Evolutionary conservation across 2,329 filamentous ascomycete species (phyloP), one percentile per base, ranked within the genome.

Genomic region (Emericellopsis atlantica): DNA sequence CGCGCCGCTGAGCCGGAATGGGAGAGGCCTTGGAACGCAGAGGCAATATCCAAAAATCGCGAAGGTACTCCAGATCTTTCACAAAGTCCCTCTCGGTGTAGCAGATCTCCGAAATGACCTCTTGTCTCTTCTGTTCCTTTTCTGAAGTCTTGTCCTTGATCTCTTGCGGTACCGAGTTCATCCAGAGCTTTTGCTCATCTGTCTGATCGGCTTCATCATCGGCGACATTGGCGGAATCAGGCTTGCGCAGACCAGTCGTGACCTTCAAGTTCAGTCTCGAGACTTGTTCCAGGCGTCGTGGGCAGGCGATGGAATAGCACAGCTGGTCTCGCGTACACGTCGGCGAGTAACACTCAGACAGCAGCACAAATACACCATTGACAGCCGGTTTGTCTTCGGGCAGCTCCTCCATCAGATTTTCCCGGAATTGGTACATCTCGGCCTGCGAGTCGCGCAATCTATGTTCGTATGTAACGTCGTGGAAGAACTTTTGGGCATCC

Each of bases 61-160:
- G 79, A 24, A 98, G 70, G 56, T 98, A 98, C 61, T 98, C 92
- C 52, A 98, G 69, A 61, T 98, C 92, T 67, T 98, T 98, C 57
- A 98, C 92, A 53, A 98, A 98, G 64, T 98, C 92, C 51, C 92
- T 79, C 60, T 98, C 92, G 0, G 92, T 98, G 64, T 98, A 98
- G 79, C 93, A 95, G 46, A 96, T 81, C 59, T 98, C 92, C 6
- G 90, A 95, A 45, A 98, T 95, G 51, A 98, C 85, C 57, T 98
- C 92, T 58, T 98, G 92, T 36, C 92, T 79, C 67, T 96, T 96
- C 78, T 95, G 93, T 61, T 98, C 92, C 49, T 76, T 78, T 50
- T 98, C 92, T 39, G 79, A 80, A 24, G 95, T 81, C 54, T 81
- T 85, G 51, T 96, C 89, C 1, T 89, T 88, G 43, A 98, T 71